Percentiles rank a stretch among this genome's conserved stretches.
phyloP scores from a whole-genome alignment of 2,329 filamentous ascomycete genomes.

The Trichoderma sp. region DNA sequence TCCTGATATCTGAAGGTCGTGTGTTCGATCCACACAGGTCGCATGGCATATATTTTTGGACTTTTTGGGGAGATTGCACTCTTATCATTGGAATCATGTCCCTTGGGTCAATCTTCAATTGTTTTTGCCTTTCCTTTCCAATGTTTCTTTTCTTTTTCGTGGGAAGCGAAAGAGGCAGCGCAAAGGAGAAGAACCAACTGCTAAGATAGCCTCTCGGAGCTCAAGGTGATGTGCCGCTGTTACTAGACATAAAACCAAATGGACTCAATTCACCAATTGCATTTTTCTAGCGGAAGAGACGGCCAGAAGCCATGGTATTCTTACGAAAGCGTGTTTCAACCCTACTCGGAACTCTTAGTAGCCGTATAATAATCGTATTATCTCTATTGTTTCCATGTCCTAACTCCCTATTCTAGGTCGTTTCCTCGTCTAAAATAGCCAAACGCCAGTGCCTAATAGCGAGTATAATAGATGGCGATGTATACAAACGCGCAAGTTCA shows the following conservation, averaged over 20 bases:
- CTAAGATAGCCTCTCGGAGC: background rate
- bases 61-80: too few relatives aligned
- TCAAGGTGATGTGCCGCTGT: background rate
- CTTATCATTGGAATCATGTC: too few relatives aligned
- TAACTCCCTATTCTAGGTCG: background rate
- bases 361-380: background rate
- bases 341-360: background rate
- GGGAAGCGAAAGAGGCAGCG: conserved; percentile 6
- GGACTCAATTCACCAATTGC: background rate
- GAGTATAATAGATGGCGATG: background rate
- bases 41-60: conserved; percentile 24
- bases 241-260: background rate
- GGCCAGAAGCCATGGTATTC: background rate
- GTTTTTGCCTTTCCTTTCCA: background rate
- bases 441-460: background rate
- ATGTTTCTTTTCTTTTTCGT: background rate
- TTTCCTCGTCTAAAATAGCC: background rate
- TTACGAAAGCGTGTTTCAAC: background rate
- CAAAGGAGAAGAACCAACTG: background rate
- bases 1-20: conserved; percentile 30
- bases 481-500: background rate
- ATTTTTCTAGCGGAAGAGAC: background rate
- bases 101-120: background rate
- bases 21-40: conserved; percentile 32
- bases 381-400: background rate